These are phyloP conservation scores for Tetracladium maxilliforme DNA, from an alignment of 2,329 filamentous ascomycete species.

Conservation along the genomic window DNA sequence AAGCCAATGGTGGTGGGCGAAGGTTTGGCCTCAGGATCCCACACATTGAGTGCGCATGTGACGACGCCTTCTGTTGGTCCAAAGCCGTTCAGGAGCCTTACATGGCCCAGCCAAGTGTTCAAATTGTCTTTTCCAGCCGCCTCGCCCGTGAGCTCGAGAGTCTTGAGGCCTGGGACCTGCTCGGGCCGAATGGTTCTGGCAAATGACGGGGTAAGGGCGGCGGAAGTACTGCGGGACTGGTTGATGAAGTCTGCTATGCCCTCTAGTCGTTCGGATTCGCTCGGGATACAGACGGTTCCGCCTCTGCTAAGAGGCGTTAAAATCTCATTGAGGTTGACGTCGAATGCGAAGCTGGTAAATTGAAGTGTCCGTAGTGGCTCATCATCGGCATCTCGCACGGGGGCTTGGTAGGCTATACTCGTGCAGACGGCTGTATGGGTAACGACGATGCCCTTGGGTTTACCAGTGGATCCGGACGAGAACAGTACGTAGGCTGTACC, in stretches of 20 bases:
- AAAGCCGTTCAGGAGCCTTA: too few species aligned
- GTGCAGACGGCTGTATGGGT: conserved; percentile 8
- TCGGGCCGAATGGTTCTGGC: not conserved
- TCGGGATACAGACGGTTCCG: not conserved
- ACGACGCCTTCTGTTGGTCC: too few species aligned
- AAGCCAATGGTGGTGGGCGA: too few species aligned
- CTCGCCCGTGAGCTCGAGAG: too few species aligned
- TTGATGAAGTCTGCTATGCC: not conserved
- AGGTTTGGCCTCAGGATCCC: too few species aligned
- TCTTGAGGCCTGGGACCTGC: too few species aligned
- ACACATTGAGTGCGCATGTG: too few species aligned
- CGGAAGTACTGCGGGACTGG: not conserved
- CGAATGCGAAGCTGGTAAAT: conserved; percentile 1
- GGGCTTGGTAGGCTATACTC: conserved; percentile 3
- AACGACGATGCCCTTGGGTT: conserved; percentile 19
- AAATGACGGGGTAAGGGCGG: not conserved
- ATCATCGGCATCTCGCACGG: conserved; percentile 2
- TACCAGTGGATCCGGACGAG: conserved; percentile 27
- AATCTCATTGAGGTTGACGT: not conserved
- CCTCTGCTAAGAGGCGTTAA: not conserved
- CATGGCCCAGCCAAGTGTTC: too few species aligned
- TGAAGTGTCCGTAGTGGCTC: conserved; percentile 1
- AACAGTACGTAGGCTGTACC: conserved; percentile 23
- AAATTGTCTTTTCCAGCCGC: too few species aligned
- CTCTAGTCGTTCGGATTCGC: not conserved